These are phyloP conservation scores for Oryza glumipatula DNA, from an alignment of 176 grass and related monocot species.

Conservation along the genomic window DNA sequence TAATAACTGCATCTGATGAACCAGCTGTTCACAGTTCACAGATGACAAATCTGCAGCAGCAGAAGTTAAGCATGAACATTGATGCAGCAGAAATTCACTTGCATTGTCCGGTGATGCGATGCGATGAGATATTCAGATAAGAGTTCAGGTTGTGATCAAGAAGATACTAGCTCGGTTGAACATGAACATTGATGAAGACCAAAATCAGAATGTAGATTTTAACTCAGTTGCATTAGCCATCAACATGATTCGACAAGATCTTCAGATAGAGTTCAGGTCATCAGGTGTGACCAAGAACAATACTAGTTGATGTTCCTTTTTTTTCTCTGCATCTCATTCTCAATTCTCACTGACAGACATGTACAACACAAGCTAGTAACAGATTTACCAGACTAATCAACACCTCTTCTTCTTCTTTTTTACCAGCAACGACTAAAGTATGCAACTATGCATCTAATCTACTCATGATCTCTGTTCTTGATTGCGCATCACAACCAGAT, in stretches of 20 bases:
- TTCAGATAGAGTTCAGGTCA: background rate
- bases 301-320: slow-evolving; percentile 6
- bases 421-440: background rate
- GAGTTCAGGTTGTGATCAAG: no score
- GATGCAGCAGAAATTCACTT: background rate
- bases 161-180: background rate
- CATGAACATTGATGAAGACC: background rate
- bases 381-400: background rate
- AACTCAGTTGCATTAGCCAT: background rate
- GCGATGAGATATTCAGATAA: no score
- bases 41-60: background rate
- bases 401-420: no score
- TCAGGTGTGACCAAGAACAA: background rate
- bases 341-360: background rate
- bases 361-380: background rate
- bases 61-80: background rate
- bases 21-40: background rate
- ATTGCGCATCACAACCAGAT: background rate
- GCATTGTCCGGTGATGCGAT: no score
- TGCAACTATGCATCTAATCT: slow-evolving; percentile 1
- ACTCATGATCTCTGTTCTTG: background rate
- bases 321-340: slow-evolving; percentile 9
- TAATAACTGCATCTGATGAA: background rate
- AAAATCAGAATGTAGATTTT: background rate
- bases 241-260: background rate